Percentiles rank a stretch among this genome's conserved stretches.
Conservation (phyloP, 768 basidiomycete species). For the Antrodiella citrinella region DNA sequence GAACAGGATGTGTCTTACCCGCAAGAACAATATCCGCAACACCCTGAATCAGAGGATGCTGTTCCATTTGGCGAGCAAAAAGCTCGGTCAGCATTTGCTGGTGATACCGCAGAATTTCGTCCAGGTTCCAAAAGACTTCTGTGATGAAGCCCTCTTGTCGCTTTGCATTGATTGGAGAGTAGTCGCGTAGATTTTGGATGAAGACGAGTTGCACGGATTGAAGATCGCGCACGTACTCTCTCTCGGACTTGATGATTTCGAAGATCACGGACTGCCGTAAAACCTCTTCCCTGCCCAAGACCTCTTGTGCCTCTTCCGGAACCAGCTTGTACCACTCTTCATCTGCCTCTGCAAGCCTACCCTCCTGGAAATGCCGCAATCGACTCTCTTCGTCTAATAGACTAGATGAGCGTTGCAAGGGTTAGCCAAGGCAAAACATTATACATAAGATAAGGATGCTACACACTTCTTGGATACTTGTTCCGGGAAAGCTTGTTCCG, state of each 20-base stretch:
- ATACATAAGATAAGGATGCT: background rate
- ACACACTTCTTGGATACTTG: conserved; percentile 17
- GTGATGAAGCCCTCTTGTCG: conserved; percentile 57
- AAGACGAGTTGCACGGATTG: conserved; percentile 66
- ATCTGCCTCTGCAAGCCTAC: conserved; percentile 55
- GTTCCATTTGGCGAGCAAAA: conserved; percentile 75
- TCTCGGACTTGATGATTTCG: conserved; percentile 85
- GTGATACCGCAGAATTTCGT: conserved; percentile 59
- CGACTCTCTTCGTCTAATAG: conserved; percentile 45
- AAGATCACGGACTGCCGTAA: conserved; percentile 82
- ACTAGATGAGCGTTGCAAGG: background rate
- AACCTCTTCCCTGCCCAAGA: conserved; percentile 70
- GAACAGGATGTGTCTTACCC: conserved; percentile 37
- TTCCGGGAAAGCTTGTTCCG: no score
- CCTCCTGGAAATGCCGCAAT: conserved; percentile 59
- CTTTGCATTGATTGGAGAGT: conserved; percentile 57
- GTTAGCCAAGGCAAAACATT: background rate
- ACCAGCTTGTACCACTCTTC: conserved; percentile 83
- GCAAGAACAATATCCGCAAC: conserved; percentile 84
- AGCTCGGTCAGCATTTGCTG: conserved; percentile 61
- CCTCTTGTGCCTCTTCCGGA: conserved; percentile 58
- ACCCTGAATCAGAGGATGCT: conserved; percentile 75
- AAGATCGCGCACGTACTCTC: conserved; percentile 81
- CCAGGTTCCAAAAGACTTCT: conserved; percentile 81
- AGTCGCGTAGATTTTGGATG: conserved; percentile 51